phyloP scores from a whole-genome alignment of 805 yeast species.

The Ogataea haglerorum region DNA sequence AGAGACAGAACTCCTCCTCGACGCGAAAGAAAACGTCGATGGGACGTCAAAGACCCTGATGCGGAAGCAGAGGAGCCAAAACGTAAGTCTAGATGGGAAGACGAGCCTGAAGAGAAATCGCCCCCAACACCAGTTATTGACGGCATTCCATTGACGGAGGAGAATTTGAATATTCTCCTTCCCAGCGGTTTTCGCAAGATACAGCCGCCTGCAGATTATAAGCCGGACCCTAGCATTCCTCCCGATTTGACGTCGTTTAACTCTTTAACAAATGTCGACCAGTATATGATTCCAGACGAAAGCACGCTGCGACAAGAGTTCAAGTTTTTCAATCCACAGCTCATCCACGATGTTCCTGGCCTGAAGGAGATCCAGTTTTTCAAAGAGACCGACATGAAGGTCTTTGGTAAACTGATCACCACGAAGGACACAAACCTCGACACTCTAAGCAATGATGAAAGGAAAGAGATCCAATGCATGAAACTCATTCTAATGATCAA shows the following conservation, averaged over 20 bases:
- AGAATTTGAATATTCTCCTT: constrained; percentile 43
- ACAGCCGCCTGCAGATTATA: constrained; percentile 44
- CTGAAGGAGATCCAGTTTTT: constrained; percentile 63
- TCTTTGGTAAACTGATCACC: constrained; percentile 59
- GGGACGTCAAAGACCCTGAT: constrained; percentile 44
- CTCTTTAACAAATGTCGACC: constrained; percentile 25
- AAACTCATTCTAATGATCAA: constrained; percentile 64
- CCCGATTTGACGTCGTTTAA: constrained; percentile 19
- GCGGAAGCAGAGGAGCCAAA: constrained; percentile 17
- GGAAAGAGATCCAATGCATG: constrained; percentile 58
- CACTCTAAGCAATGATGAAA: constrained; percentile 47
- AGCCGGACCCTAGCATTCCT: constrained; percentile 28
- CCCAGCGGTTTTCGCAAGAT: constrained; percentile 49
- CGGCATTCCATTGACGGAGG: constrained; percentile 42
- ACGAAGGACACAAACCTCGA: constrained; percentile 31
- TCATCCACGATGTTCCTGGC: constrained; percentile 60
- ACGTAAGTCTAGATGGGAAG: constrained; percentile 19
- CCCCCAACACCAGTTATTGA: constrained; percentile 26
- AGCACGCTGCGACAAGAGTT: constrained; percentile 26
- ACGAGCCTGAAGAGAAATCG: constrained; percentile 4
- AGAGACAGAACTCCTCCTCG: constrained; percentile 24
- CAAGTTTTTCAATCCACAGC: constrained; percentile 32
- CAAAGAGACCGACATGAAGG: constrained; percentile 66
- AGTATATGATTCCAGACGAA: constrained; percentile 54
- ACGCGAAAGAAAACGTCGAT: constrained; percentile 34